These are phyloP conservation scores for Umbilicaria muhlenbergii DNA, from an alignment of 495 filamentous ascomycete species.

Conservation along the genomic window DNA sequence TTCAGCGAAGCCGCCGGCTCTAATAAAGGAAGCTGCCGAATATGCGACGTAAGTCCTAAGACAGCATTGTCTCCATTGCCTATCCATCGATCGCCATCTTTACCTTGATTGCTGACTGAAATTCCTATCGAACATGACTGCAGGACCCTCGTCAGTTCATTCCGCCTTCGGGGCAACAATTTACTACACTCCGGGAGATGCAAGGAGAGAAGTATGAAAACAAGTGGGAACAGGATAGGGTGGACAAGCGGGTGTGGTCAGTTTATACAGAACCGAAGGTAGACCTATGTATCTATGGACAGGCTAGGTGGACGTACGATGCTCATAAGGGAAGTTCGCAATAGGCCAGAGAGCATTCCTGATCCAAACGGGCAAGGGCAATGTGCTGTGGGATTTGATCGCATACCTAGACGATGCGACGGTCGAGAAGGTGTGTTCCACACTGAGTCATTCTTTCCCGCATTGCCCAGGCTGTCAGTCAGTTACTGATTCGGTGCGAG, in stretches of 20 bases:
- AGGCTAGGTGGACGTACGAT: background rate
- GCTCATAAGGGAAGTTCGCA: conserved; percentile 24
- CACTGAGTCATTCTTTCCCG: conserved; percentile 5
- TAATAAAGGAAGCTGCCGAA: conserved; percentile 42
- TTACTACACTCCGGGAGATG: conserved; percentile 35
- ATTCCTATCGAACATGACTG: background rate
- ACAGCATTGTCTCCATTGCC: background rate
- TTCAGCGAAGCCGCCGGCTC: conserved; percentile 32
- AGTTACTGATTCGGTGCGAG: background rate
- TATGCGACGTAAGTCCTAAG: conserved; percentile 47
- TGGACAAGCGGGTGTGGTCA: conserved; percentile 27
- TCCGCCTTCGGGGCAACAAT: conserved; percentile 40
- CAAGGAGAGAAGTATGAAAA: conserved; percentile 22
- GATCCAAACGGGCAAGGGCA: conserved; percentile 39
- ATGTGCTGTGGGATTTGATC: conserved; percentile 64
- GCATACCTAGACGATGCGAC: conserved; percentile 47
- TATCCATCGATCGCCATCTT: background rate
- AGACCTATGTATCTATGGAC: background rate
- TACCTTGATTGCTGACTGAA: background rate
- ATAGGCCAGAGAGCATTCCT: conserved; percentile 63
- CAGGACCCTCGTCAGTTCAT: conserved; percentile 55
- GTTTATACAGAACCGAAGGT: conserved; percentile 43
- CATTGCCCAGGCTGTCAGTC: background rate
- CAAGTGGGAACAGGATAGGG: conserved; percentile 17
- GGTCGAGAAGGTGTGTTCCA: conserved; percentile 25